These are phyloP conservation scores for Bacidia gigantensis DNA, from an alignment of 495 filamentous ascomycete genomes.

Conservation along the genomic window DNA sequence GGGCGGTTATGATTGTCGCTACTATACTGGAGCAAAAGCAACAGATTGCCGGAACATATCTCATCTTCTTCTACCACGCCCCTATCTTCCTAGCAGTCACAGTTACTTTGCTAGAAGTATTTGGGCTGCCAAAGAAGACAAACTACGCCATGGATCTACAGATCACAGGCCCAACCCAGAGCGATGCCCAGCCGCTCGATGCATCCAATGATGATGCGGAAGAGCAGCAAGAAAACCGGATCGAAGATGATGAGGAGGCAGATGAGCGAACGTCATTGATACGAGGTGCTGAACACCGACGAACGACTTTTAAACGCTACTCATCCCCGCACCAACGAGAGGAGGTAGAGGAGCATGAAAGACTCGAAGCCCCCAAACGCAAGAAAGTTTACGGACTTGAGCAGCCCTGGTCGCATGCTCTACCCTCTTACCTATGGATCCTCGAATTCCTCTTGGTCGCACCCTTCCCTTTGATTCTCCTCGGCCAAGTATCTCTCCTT, in stretches of 20 bases:
- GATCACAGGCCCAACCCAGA: slow-evolving; percentile 7
- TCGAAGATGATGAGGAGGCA: slow-evolving; percentile 41
- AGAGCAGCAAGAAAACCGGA: slow-evolving; percentile 21
- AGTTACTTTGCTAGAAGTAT: slow-evolving; percentile 65
- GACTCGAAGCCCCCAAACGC: slow-evolving; percentile 20
- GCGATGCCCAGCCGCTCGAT: slow-evolving; percentile 15
- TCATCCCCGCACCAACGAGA: slow-evolving; percentile 34
- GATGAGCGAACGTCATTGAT: slow-evolving; percentile 75
- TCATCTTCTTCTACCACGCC: slow-evolving; percentile 66
- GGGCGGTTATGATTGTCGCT: slow-evolving; percentile 54
- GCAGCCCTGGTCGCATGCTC: slow-evolving; percentile 65
- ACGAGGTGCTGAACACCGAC: slow-evolving; percentile 32
- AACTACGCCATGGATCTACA: slow-evolving; percentile 42
- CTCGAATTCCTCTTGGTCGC: slow-evolving; percentile 69
- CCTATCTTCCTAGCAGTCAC: slow-evolving; percentile 60
- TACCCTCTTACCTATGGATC: slow-evolving; percentile 78
- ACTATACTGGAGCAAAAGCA: slow-evolving; percentile 61
- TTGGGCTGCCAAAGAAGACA: slow-evolving; percentile 57
- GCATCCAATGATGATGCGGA: slow-evolving; percentile 24
- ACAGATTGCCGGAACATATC: slow-evolving; percentile 64
- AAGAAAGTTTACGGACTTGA: slow-evolving; percentile 56
- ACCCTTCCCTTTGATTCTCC: slow-evolving; percentile 60
- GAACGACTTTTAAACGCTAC: slow-evolving; percentile 63
- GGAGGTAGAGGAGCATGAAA: slow-evolving; percentile 21
- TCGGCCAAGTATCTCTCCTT: slow-evolving; percentile 63